Percentiles rank a stretch among this genome's conserved stretches.
Evolutionary conservation across 345 rosid species (phyloP).

Genomic region (Eutrema heterophyllum): DNA sequence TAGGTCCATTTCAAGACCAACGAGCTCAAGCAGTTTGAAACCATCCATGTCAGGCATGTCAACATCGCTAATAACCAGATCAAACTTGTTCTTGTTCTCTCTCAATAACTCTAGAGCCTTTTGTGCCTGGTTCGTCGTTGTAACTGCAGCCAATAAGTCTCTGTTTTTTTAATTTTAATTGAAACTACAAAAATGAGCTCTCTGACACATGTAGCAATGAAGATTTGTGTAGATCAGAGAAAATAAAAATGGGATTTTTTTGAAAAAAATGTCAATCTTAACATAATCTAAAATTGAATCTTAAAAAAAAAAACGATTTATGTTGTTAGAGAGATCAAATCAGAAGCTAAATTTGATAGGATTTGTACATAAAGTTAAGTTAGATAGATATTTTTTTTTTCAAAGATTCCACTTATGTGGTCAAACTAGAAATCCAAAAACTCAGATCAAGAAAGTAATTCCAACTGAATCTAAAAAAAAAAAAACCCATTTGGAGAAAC

Average conservation of each 20-base stretch:
- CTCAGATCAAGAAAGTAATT: conserved; percentile 12
- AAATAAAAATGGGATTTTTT: neutral
- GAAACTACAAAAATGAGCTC: neutral
- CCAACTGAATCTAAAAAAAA: neutral
- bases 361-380: neutral
- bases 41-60: conserved; percentile 99
- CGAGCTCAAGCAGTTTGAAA: conserved; percentile 86
- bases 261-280: neutral
- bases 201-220: conserved; percentile 4
- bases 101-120: conserved; percentile 76
- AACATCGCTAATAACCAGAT: conserved; percentile 92
- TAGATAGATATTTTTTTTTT: neutral
- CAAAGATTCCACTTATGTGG: conserved; percentile 5
- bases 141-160: conserved; percentile 45
- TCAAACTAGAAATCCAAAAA: neutral
- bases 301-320: neutral
- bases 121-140: conserved; percentile 82
- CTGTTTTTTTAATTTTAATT: neutral
- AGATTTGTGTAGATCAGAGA: conserved; percentile 3
- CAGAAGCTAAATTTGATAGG: neutral
- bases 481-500: neutral
- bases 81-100: conserved; percentile 79
- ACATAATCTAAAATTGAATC: conserved; percentile 1
- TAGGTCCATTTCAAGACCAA: conserved; percentile 99
- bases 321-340: neutral